These are phyloP conservation scores for Saturnispora dispora DNA, from an alignment of 805 yeast species.

Conservation along the genomic window DNA sequence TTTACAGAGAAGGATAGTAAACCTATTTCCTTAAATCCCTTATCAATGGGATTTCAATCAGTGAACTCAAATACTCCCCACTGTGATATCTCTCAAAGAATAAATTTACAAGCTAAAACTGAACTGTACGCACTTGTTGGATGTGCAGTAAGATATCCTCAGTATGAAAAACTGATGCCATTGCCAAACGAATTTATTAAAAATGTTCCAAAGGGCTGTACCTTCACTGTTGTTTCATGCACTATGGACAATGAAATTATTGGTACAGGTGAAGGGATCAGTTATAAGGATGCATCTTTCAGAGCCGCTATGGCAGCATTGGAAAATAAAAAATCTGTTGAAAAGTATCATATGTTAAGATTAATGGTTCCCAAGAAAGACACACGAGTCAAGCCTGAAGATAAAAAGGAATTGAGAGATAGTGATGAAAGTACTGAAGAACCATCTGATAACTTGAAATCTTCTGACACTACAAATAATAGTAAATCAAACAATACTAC, in stretches of 20 bases:
- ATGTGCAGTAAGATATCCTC: constrained; percentile 54
- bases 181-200: neutral
- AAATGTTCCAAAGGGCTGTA: constrained; percentile 25
- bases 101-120: constrained; percentile 64
- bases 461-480: neutral
- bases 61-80: constrained; percentile 2
- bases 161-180: constrained; percentile 35
- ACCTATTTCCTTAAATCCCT: constrained; percentile 1
- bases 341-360: constrained; percentile 52
- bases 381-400: constrained; percentile 12
- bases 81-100: constrained; percentile 21
- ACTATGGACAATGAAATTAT: constrained; percentile 53
- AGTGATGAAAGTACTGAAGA: neutral
- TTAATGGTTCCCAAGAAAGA: constrained; percentile 39
- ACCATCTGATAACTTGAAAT: neutral
- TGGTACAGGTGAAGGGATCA: constrained; percentile 66
- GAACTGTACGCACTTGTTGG: constrained; percentile 75
- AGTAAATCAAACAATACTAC: neutral
- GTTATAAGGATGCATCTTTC: constrained; percentile 67
- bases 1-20: neutral
- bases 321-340: constrained; percentile 46
- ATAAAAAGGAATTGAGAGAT: neutral
- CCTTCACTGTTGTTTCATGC: constrained; percentile 38
- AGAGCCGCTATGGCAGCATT: constrained; percentile 82
- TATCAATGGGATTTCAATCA: neutral